Evolutionary conservation across 352 stramenopile genomes (phyloP), one percentile per base, ranked within the genome.

Genomic region (Globisporangium yorkense): DNA sequence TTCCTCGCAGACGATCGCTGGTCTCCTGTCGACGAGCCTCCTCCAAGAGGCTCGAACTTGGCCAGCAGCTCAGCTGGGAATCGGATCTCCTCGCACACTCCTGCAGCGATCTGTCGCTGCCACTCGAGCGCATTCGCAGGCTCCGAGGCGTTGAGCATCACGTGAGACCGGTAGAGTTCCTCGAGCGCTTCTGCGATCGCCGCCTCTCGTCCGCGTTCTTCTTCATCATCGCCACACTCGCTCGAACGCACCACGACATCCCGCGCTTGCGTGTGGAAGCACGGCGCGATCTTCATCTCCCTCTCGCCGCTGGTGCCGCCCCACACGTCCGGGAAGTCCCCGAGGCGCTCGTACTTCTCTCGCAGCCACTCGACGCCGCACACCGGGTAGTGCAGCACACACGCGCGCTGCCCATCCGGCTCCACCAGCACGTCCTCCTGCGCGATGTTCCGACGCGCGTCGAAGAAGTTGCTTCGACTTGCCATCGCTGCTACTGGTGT

Each of bases 271-370:
- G 67, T 61, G 55, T 79, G 71, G 57, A 79, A 79, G 52, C 71
- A 79, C 43, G 68, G 71, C n/a, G 31, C 43, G 47, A 79, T 79
- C 39, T 33, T 21, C 27, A 65, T 10, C 16, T 20, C 27, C 4
- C 68, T 51, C n/a, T 63, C 35, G 7, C 40, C 50, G 12, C 33
- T 43, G 5, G 37, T 51, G 0, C 65, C 66, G 43, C 69, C 68
- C 71, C 71, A 79, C 24, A 66, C 52, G 2, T 51, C 46, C 1
- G 65, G 31, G 46, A 79, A 79, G 2, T 29, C 41, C 0, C 68
- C 68, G 0, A 79, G 60, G 1, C 65, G 68, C 33, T 49, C 59
- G 49, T 79, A 79, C 52, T 79, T 79, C 1, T 75, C 66, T n/a
- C 5, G 7, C 1, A 79, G 59, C 71, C 71, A 79, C 55, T 79